Conservation (phyloP, 2,329 filamentous ascomycete genomes). For the Sarocladium oryzae region DNA sequence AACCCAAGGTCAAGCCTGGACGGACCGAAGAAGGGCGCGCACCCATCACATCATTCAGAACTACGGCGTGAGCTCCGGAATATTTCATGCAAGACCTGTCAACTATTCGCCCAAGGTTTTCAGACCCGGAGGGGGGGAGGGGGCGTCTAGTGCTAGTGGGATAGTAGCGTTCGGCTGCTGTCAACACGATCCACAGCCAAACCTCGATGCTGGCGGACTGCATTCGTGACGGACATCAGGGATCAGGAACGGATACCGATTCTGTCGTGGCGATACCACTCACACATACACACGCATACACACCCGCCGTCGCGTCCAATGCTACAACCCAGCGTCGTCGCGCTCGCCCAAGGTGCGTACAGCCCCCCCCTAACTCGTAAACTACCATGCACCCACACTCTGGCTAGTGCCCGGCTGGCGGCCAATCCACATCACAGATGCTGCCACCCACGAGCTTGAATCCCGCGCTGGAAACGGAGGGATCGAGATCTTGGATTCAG, state of each 20-base stretch:
- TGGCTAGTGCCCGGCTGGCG: constrained; percentile 4
- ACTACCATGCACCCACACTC: neutral
- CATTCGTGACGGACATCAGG: neutral
- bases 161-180: constrained; percentile 2
- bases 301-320: too few relatives aligned
- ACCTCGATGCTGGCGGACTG: constrained; percentile 1
- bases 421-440: neutral
- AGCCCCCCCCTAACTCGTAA: neutral
- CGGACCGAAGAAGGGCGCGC: too few relatives aligned
- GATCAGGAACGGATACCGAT: constrained; percentile 9
- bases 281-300: too few relatives aligned
- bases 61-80: too few relatives aligned
- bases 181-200: constrained; percentile 9
- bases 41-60: too few relatives aligned
- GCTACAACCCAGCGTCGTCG: neutral
- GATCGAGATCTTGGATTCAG: constrained; percentile 7
- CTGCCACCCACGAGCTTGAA: neutral
- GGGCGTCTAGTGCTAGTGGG: neutral
- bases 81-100: too few relatives aligned
- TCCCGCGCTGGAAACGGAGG: constrained; percentile 1
- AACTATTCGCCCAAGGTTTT: neutral
- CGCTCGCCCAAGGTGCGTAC: neutral
- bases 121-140: neutral
- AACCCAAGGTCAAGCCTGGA: neutral
- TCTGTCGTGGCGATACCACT: neutral